Percentiles rank a stretch among this genome's conserved stretches.
These are phyloP conservation scores for Suillus cothurnatus DNA, from an alignment of 768 basidiomycete genomes.

Conservation along the genomic window DNA sequence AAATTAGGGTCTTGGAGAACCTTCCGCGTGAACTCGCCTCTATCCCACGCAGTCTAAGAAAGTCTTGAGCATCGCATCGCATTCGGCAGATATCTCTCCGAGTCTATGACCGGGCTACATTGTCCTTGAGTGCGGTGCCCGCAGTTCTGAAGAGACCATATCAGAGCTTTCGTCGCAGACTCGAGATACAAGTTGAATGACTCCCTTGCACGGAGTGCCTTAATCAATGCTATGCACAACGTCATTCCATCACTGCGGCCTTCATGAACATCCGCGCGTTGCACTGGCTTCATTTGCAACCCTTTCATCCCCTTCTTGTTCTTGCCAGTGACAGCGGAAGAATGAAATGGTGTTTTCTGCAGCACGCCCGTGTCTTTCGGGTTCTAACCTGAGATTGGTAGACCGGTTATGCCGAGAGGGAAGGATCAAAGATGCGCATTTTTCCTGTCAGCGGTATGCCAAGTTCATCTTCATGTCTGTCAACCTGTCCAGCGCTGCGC, in stretches of 20 bases:
- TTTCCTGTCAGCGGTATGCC: background rate
- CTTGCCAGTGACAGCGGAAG: background rate
- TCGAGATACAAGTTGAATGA: too few species aligned
- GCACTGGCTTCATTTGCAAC: background rate
- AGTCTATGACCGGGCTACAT: constrained; percentile 68
- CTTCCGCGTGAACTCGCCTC: constrained; percentile 48
- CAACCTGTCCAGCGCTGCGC: background rate
- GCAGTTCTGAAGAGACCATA: constrained; percentile 43
- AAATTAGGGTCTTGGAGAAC: too few species aligned
- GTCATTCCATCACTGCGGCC: background rate
- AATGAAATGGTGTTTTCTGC: background rate
- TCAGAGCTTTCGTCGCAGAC: constrained; percentile 55
- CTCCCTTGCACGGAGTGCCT: constrained; percentile 65
- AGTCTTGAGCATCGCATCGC: too few species aligned
- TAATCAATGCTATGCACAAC: constrained; percentile 22
- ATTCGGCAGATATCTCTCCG: constrained; percentile 33
- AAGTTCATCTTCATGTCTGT: too few species aligned
- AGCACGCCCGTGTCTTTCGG: background rate
- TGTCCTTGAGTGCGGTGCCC: background rate
- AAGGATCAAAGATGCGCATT: background rate
- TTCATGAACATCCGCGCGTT: background rate
- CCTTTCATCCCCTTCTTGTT: background rate
- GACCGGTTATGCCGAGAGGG: background rate
- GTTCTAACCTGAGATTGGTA: background rate
- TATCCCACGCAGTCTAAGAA: too few species aligned